These are phyloP conservation scores for Psidium guajava DNA, from an alignment of 345 rosid genomes.

Conservation along the genomic window DNA sequence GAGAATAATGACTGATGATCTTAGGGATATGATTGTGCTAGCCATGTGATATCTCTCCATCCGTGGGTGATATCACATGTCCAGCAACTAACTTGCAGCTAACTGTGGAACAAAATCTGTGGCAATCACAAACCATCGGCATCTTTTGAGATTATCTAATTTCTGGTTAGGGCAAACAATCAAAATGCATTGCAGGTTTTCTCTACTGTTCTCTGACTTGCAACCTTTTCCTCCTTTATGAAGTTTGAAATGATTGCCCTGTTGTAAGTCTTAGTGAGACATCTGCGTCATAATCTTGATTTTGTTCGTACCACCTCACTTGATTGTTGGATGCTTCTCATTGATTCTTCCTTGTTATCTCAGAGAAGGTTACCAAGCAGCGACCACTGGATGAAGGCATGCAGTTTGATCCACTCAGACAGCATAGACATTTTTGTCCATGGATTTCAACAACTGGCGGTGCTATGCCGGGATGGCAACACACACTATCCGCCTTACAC, in stretches of 20 bases:
- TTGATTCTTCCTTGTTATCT: slow-evolving; percentile 1
- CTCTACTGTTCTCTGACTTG: neutral
- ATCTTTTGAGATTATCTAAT: neutral
- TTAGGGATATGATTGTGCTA: neutral
- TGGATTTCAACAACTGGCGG: slow-evolving; percentile 63
- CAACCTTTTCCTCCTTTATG: neutral
- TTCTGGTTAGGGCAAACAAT: neutral
- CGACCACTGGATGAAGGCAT: slow-evolving; percentile 23
- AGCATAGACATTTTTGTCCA: slow-evolving; percentile 91
- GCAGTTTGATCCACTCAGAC: slow-evolving; percentile 87
- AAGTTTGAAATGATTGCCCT: neutral
- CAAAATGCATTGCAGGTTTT: neutral
- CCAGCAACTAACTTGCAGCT: no score
- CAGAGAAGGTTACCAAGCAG: slow-evolving; percentile 23
- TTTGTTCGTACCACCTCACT: neutral
- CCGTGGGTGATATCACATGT: no score
- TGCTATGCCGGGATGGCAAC: slow-evolving; percentile 74
- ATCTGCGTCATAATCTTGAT: neutral
- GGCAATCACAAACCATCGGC: neutral
- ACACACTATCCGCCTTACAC: slow-evolving; percentile 60
- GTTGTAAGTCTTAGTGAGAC: neutral
- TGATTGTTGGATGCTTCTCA: neutral
- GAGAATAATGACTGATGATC: neutral
- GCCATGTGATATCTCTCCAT: no score
- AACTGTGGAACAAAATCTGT: neutral